Percentiles rank a stretch among this genome's conserved stretches.
phyloP scores from a whole-genome alignment of 2,329 filamentous ascomycete genomes.

The Aphanocladium album region DNA sequence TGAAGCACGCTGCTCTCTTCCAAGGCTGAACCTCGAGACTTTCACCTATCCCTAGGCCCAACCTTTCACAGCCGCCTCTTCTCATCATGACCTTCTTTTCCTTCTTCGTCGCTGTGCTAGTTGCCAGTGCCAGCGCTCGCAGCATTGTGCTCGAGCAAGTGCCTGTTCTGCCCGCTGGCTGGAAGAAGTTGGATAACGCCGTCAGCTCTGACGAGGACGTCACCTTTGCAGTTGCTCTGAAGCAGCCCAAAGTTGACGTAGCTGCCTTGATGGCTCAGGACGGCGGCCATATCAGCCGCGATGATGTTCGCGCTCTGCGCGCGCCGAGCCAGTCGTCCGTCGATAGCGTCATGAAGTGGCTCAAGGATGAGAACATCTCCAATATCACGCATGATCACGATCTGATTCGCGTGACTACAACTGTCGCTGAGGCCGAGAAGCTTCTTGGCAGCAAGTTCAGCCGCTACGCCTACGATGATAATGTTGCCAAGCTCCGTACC shows the following conservation, averaged over 20 bases:
- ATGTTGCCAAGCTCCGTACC: constrained; percentile 27
- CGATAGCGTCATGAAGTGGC: constrained; percentile 29
- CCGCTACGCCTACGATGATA: constrained; percentile 28
- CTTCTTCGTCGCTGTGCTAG: constrained; percentile 5
- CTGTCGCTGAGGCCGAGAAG: constrained; percentile 24
- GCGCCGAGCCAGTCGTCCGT: constrained; percentile 7
- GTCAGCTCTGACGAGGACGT: not conserved
- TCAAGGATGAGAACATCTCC: constrained; percentile 25
- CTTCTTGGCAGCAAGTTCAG: constrained; percentile 27
- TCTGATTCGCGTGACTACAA: constrained; percentile 29
- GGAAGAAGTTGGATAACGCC: constrained; percentile 5
- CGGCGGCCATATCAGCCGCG: not conserved
- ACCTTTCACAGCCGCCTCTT: not conserved
- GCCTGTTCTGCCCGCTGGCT: constrained; percentile 3
- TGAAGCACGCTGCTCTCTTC: no score
- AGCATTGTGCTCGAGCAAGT: constrained; percentile 12
- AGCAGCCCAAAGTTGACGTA: constrained; percentile 3
- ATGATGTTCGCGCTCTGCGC: constrained; percentile 6
- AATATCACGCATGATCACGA: constrained; percentile 22
- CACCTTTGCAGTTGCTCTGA: constrained; percentile 9
- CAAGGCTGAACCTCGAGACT: not conserved
- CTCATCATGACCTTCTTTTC: not conserved
- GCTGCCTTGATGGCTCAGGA: not conserved
- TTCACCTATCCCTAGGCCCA: not conserved
- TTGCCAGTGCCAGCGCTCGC: constrained; percentile 7